Evolutionary conservation across 768 basidiomycete genomes (phyloP).

Genomic region (Amanita thiersii): DNA sequence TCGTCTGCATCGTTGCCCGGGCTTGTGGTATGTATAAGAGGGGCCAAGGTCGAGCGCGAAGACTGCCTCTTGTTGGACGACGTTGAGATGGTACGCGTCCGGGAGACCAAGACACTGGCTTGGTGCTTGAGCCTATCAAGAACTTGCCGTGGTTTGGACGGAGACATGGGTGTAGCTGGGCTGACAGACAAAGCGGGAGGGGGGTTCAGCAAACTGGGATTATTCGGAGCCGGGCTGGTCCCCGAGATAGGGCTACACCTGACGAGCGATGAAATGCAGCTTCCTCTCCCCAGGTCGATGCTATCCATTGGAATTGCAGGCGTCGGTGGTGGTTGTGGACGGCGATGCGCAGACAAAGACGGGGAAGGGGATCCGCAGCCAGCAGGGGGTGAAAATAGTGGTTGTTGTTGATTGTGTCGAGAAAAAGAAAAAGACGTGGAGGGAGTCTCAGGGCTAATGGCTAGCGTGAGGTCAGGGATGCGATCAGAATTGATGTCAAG

Average conservation of each 20-base stretch:
- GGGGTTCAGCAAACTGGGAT: too few species aligned
- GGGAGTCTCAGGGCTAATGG: constrained; percentile 5
- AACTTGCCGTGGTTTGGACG: constrained; percentile 4
- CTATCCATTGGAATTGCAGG: neutral
- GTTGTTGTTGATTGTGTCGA: neutral
- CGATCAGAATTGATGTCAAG: constrained; percentile 9
- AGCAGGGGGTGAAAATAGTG: neutral
- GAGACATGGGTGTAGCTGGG: neutral
- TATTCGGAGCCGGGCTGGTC: too few species aligned
- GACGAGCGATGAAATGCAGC: constrained; percentile 1
- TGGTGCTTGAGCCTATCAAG: constrained; percentile 5
- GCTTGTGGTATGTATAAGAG: neutral
- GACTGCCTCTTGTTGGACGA: neutral
- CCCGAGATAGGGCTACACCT: neutral
- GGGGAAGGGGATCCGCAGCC: neutral
- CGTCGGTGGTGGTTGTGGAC: neutral
- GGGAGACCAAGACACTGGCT: constrained; percentile 4
- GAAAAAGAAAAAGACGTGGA: constrained; percentile 1
- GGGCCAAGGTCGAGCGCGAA: neutral
- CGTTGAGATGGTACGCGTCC: constrained; percentile 4
- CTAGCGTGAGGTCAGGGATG: constrained; percentile 6
- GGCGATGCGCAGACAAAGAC: neutral
- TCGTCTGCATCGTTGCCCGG: neutral
- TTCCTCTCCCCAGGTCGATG: constrained; percentile 4
- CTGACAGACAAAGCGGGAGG: too few species aligned